A percentile compares a stretch with the other conserved stretches of the same genome.
Evolutionary conservation across 257 asterid genomes (phyloP).

Genomic region (Dorcoceras hygrometricum): DNA sequence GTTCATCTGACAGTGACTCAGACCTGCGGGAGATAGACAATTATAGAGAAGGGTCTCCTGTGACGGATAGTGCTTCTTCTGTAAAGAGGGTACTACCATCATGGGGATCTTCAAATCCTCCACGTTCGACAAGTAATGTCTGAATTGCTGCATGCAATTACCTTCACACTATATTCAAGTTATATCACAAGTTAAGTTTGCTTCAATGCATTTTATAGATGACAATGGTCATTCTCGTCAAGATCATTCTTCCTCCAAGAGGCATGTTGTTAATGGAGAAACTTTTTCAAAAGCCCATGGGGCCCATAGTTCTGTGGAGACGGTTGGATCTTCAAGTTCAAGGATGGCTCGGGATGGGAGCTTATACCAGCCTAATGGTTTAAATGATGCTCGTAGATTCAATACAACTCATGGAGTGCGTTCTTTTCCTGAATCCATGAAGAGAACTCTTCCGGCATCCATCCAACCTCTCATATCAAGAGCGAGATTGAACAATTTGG

Average conservation of each 20-base stretch:
- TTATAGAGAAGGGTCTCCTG: slow-evolving; percentile 62
- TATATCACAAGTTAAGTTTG: slow-evolving; percentile 17
- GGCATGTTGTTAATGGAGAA: slow-evolving; percentile 38
- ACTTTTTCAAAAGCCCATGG: slow-evolving; percentile 35
- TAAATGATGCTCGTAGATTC: slow-evolving; percentile 21
- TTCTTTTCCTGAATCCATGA: slow-evolving; percentile 38
- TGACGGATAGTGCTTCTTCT: slow-evolving; percentile 50
- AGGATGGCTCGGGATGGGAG: slow-evolving; percentile 26
- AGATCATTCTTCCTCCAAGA: slow-evolving; percentile 38
- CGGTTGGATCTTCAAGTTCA: slow-evolving; percentile 46
- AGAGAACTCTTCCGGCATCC: slow-evolving; percentile 53
- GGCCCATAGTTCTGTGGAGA: slow-evolving; percentile 28
- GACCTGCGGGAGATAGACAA: slow-evolving; percentile 74
- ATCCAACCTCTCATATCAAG: slow-evolving; percentile 37
- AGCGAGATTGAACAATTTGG: slow-evolving; percentile 32
- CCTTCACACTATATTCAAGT: slow-evolving; percentile 14
- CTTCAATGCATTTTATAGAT: slow-evolving; percentile 37
- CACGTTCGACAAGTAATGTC: slow-evolving; percentile 42
- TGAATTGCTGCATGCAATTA: slow-evolving; percentile 8
- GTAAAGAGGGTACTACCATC: slow-evolving; percentile 42
- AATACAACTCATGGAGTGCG: slow-evolving; percentile 31
- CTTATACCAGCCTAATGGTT: slow-evolving; percentile 25
- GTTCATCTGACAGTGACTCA: slow-evolving; percentile 82
- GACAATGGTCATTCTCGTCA: slow-evolving; percentile 26
- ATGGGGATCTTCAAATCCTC: slow-evolving; percentile 35